Base-by-base conservation (phyloP, 441 rosid species). In the Geranium incanum region DNA sequence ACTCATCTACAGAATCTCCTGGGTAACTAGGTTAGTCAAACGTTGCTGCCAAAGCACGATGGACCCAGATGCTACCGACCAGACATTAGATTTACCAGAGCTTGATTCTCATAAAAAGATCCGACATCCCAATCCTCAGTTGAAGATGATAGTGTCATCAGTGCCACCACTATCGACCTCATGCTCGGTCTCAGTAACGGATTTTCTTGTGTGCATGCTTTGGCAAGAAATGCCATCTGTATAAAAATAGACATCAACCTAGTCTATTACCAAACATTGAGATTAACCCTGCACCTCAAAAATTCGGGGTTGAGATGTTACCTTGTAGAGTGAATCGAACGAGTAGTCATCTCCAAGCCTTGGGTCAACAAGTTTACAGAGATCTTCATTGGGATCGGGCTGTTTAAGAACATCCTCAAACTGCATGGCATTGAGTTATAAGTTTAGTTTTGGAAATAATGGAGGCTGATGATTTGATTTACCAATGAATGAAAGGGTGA, bases 121-220 rank as follows among this genome's bases (percentile, higher is more conserved):
- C 87, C 92, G 3, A 83, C 88, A 76, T 89, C 97, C 93, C 95
- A 92, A 45, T 92, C 95, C 68, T 87, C 95, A 0, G 97, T 88
- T 0, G 90, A 70, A 0, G 99, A 92, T 1, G 92, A 89, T 23
- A 94, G 93, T 2, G 97, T 88, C 77, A 86, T 89, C 19, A 90
- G 80, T 13, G 97, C 95, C 63, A 92, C 99, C 74, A 94, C 97
- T 1, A 92, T 81, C 38, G 93, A 89, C 76, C 97, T 86, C 97
- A 86, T 94, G 57, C 86, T 88, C 1, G 97, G 97, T 1, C 95
- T 85, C 68, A 81, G 77, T 66, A 84, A 91, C 8, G 97, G 88
- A 63, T 82, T 85, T 80, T 88, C 93, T 66, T 84, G 88, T 0
- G 98, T 89, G 83, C 98, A 89, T 6, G 86, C 96, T 77, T 81